Evolutionary conservation across 768 basidiomycete species (phyloP).

Genomic region (Holtermannia corniformis): DNA sequence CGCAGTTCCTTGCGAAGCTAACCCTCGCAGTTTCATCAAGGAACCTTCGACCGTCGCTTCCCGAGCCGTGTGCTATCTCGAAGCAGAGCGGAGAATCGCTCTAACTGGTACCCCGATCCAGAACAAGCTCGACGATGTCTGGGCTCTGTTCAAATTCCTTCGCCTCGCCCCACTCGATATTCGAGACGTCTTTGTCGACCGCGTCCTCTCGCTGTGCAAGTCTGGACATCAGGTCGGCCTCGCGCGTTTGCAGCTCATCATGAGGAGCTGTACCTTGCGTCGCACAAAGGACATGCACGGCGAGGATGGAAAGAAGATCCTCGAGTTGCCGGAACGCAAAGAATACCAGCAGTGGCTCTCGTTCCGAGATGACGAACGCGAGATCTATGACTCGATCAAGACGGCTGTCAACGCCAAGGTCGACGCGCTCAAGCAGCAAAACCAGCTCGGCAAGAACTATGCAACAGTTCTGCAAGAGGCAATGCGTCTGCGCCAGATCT

Average conservation of each 20-base stretch:
- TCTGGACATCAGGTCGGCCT: conserved; percentile 73
- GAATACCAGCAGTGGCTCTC: conserved; percentile 78
- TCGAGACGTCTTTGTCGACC: conserved; percentile 85
- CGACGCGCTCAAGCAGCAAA: conserved; percentile 70
- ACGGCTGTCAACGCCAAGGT: conserved; percentile 86
- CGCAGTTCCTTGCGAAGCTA: conserved; percentile 4
- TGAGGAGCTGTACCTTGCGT: conserved; percentile 91
- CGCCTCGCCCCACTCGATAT: conserved; percentile 86
- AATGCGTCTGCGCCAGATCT: conserved; percentile 90
- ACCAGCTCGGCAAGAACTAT: conserved; percentile 96
- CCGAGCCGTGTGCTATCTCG: conserved; percentile 86
- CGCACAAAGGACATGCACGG: conserved; percentile 87
- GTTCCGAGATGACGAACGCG: conserved; percentile 70
- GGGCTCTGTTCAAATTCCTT: conserved; percentile 91
- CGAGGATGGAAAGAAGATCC: conserved; percentile 69
- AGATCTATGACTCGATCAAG: conserved; percentile 81
- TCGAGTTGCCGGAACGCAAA: conserved; percentile 78
- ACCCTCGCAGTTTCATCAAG: conserved; percentile 84
- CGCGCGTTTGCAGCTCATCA: conserved; percentile 87
- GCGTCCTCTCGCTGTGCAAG: conserved; percentile 85
- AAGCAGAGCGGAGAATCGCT: conserved; percentile 84
- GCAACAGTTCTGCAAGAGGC: conserved; percentile 96
- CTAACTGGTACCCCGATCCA: conserved; percentile 98
- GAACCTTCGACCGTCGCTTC: conserved; percentile 89
- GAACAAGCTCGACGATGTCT: conserved; percentile 97